Evolutionary conservation across 202 grass and related monocot genomes (phyloP), one percentile per base, ranked within the genome.

Genomic region (Miscanthus sacchariflorus): DNA sequence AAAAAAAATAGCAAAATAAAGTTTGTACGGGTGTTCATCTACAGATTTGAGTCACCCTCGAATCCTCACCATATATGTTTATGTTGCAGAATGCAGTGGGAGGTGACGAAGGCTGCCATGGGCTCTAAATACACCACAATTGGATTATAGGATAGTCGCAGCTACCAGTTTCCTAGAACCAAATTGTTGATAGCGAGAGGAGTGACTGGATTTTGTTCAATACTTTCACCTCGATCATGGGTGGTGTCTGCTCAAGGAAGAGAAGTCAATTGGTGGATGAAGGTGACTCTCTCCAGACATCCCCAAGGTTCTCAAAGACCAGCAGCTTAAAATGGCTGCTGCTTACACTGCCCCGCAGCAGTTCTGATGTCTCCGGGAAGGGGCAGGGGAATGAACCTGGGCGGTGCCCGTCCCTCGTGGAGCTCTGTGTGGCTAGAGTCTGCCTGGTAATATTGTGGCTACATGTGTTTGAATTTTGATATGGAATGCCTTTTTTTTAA

Each of bases 231-330:
- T 77, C 12, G 9, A 73, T 50, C 79, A 96, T 99, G 96, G 96
- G 96, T 45, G 94, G 92, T 73, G 92, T 92, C 79, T 99, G 94
- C 87, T 99, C 96, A 0, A 93, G 94, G 85, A 99, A 99, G 87
- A 95, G 90, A 68, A 89, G 91, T 85, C 94, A 95, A 24, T 87
- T 94, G 70, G 83, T 91, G 76, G 91, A 95, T 14, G 96, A 93
- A 50, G 89, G 64, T n/a, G 89, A 92, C 0, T 21, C 86, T 72
- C 7, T 56, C 19, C 68, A 85, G 79, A 85, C 93, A 74, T 81
- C 85, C 3, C 73, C 84, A 44, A 95, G 89, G 81, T 99, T 91
- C 81, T 95, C 91, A 12, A 95, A 96, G 81, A 96, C 86, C 63
- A 90, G 92, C 81, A 96, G 91, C 80, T 89, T 95, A 12, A 99